A percentile compares a stretch with the other conserved stretches of the same genome.
Conservation (phyloP, 352 stramenopile species). For the Phytophthora agathidicida region DNA sequence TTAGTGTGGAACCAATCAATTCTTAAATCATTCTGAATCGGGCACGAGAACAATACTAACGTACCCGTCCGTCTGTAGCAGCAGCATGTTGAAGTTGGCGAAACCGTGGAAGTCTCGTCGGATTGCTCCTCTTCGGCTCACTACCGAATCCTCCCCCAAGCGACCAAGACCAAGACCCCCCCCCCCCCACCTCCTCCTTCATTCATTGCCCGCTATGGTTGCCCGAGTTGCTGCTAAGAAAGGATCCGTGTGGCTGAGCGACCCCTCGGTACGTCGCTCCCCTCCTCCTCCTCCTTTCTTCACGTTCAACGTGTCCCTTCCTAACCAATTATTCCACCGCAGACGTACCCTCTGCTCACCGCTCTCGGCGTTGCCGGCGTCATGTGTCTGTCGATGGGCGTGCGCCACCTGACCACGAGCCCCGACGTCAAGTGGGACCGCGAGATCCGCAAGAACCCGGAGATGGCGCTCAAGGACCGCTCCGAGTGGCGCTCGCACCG, state of each 20-base stretch:
- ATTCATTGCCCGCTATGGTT: conserved; percentile 29
- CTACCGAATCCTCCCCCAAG: conserved; percentile 21
- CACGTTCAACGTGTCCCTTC: not conserved
- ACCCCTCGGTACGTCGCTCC: conserved; percentile 38
- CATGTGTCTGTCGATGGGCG: conserved; percentile 47
- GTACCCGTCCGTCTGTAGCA: too few species aligned
- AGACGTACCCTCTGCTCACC: conserved; percentile 62
- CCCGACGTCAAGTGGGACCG: conserved; percentile 72
- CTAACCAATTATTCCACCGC: not conserved
- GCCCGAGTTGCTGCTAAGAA: conserved; percentile 44
- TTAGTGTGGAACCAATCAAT: too few species aligned
- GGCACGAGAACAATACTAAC: too few species aligned
- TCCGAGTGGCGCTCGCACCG: conserved; percentile 61
- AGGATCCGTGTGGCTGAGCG: conserved; percentile 47
- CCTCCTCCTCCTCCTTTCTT: too few species aligned
- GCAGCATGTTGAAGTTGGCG: conserved; percentile 30
- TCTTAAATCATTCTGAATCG: too few species aligned
- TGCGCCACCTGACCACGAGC: conserved; percentile 57
- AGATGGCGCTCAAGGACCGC: conserved; percentile 48
- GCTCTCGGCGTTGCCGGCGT: conserved; percentile 43
- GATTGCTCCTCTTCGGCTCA: conserved; percentile 4
- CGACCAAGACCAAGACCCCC: conserved; percentile 1
- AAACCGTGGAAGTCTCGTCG: conserved; percentile 9
- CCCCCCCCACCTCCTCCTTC: not conserved
- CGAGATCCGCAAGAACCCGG: conserved; percentile 59